Base-by-base conservation (phyloP, 1,284 basidiomycete genomes). In the Baeospora myosura region DNA sequence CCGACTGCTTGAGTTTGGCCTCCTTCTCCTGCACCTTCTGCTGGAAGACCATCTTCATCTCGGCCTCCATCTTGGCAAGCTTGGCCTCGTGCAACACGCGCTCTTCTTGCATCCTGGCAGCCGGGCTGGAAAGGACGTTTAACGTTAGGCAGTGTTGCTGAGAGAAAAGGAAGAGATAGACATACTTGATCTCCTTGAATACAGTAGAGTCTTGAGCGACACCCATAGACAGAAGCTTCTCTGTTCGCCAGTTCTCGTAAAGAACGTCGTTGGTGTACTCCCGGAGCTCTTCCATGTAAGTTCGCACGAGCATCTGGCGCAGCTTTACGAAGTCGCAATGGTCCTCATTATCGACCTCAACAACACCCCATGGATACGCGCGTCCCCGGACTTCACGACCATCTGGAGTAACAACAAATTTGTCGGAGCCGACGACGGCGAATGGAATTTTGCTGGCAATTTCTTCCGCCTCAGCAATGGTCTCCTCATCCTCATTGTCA, bases 21-120 rank as follows among this genome's bases (percentile, higher is more conserved):
- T 98, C 93, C 73, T 98, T 97, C 66, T 98, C 93, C 62, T 92
- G 89, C 41, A 98, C 93, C 66, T 98, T 98, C 68, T 97, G 94
- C 63, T 94, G 91, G 88, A 98, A 98, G 54, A 98, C 93, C 87
- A 92, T 89, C 78, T 93, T 94, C 92, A 96, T 95, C 75, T 97
- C 93, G 45, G 90, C 87, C 70, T 98, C 93, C 93, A 97, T 97
- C 83, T 97, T 98, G 46, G 88, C 79, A 46, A 98, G 78, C 65
- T 97, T 97, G 52, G 90, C 88, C 68, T 95, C 91, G 64, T 95
- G 91, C 59, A 93, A 67, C 41, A 88, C 74, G 45, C 93, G 87
- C 63, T 98, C 94, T 61, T 98, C 94, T 53, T 93, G 91, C 71
- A 92, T 80, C 64, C 93, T 88, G 49, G 87, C 87, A 43, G 92